Evolutionary conservation across 2,329 filamentous ascomycete genomes (phyloP).

Genomic region (Aureobasidium sp.): DNA sequence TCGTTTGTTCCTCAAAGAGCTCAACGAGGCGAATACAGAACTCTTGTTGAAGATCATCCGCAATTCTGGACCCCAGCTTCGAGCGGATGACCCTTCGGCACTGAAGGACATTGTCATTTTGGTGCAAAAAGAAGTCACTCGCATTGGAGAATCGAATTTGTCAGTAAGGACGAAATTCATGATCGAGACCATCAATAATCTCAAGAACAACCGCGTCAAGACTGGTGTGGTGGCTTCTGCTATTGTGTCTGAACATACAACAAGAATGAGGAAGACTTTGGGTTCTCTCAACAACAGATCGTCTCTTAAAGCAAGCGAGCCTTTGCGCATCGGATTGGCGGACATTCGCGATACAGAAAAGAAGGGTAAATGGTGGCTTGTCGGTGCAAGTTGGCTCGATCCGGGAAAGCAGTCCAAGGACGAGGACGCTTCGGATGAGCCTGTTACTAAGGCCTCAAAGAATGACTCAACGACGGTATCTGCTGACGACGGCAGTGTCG

Average conservation of each 20-base stretch:
- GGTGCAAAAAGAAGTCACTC: constrained; percentile 65
- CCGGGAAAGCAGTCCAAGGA: constrained; percentile 25
- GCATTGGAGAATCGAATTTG: constrained; percentile 60
- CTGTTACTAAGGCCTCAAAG: background rate
- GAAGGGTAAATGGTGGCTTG: constrained; percentile 96
- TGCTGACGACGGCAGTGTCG: constrained; percentile 39
- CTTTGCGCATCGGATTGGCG: constrained; percentile 70
- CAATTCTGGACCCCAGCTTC: constrained; percentile 69
- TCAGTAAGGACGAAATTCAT: constrained; percentile 92
- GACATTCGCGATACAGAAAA: constrained; percentile 81
- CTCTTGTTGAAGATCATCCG: constrained; percentile 78
- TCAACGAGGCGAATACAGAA: constrained; percentile 84
- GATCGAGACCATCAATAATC: constrained; percentile 90
- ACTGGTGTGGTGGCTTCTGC: constrained; percentile 62
- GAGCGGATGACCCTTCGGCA: constrained; percentile 80
- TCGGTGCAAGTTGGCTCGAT: constrained; percentile 80
- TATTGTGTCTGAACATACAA: constrained; percentile 72
- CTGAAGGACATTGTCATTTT: constrained; percentile 82
- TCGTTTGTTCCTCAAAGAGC: constrained; percentile 62
- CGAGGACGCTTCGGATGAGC: background rate
- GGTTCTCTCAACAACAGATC: constrained; percentile 65
- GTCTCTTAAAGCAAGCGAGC: constrained; percentile 66
- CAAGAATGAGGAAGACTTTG: constrained; percentile 81
- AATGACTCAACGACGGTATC: constrained; percentile 1
- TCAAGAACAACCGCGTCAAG: constrained; percentile 91